Base-by-base conservation (phyloP, 2,329 filamentous ascomycete species). In the Chrysosporium queenslandicum region DNA sequence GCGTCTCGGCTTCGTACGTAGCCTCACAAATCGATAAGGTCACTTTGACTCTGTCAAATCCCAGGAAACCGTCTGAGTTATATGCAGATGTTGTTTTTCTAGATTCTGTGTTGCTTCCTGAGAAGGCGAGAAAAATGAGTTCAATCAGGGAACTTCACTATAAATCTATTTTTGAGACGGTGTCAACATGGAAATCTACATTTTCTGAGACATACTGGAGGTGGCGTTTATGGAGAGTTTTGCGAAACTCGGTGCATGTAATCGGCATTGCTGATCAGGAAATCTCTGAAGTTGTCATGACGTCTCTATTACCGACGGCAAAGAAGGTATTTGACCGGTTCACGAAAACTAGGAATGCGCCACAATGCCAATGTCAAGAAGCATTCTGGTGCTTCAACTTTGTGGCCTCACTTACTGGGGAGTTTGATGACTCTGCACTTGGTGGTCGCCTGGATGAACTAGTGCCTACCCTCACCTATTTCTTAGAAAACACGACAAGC, bases 191-290 rank as follows among this genome's bases (percentile, higher is more conserved):
- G 1, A 53, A 70, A 7, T 64, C 61, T 18, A 66, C 63, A 1
- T 63, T 64, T 50, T 59, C 64, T 41, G 51, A 50, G 20, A 43
- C 64, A 20, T 64, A 65, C 53, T 72, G 69, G 69, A 61, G 64
- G 52, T 71, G 69, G 69, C 66, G 69, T 18, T 46, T 71, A 43
- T 72, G 69, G 69, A 63, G 66, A 50, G 58, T 71, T 30, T 53
- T 62, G 41, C 61, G 64, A 40, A 66, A 65, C 55, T 51, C 70
- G 14, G 41, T 68, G 5, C 61, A 64, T 20, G 62, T 60, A 16
- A 29, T 61, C 9, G 59, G 64, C 36, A 58, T 56, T 3, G 48
- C 57, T 8, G 58, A 61, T 39, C 56, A 55, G 46, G 36, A 46
- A 11, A 55, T 66, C 7, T 57, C 52, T 29, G 50, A 58, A 53